Evolutionary conservation across 192 early-diverging fungal genomes (phyloP), one percentile per base, ranked within the genome.

Genomic region (Linnemannia exigua): DNA sequence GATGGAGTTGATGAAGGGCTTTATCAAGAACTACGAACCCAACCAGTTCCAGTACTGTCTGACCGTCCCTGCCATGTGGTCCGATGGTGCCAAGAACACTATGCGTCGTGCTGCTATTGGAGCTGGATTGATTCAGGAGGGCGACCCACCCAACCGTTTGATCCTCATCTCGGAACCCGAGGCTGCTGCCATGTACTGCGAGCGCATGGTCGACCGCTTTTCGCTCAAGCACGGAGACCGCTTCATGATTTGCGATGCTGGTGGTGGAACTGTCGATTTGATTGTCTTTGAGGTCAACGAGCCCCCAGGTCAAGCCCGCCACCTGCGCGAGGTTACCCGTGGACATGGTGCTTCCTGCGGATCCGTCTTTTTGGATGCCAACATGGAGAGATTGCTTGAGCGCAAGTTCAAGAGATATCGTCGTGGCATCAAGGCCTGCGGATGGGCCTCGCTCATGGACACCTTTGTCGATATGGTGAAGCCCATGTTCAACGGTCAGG

Each of bases 31-130:
- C 54, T 82, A 76, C 46, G 77, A 87, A 33, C 72, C 78, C 1
- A 75, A 25, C 9, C 80, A 87, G 63, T 77, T 77, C 76, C 81
- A 83, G 75, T 83, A 83, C 76, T 83, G 81, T 78, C 66, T 91
- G 16, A 91, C 90, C n/a, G 90, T 91, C 16, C 90, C 90, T 14
- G 90, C 90, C 44, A 90, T 90, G 87, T 91, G 88, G 88, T 88
- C 88, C n/a, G 90, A 90, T 61, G 71, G 80, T 61, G 89, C 91
- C 31, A 92, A 92, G 76, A 86, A 78, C 47, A 89, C 89, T 1
- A 90, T 92, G 88, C 78, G 91, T 38, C 89, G 90, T 38, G 90
- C 90, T 58, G 88, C 86, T 38, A 85, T 87, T 35, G 86, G 88
- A 28, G 91, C 91, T 37, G 90, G 87, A 25, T 77, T 92, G 33